These are phyloP conservation scores for Aspergillus cejpii DNA, from an alignment of 2,329 filamentous ascomycete genomes.

Conservation along the genomic window DNA sequence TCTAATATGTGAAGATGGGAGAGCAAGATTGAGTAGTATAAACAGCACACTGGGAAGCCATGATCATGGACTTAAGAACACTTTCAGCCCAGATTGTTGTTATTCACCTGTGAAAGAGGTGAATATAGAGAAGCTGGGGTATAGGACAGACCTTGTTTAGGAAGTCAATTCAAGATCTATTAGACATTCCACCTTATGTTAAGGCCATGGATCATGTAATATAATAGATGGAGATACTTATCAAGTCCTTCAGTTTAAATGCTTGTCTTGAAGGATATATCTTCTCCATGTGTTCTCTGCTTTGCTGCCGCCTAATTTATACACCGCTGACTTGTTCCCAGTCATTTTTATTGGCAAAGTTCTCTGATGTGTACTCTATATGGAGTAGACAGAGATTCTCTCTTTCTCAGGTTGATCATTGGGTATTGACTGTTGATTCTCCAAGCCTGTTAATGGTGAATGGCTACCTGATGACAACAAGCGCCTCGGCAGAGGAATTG, in stretches of 20 bases:
- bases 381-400: too few relatives aligned
- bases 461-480: conserved; percentile 15
- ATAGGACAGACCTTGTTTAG: not conserved
- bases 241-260: too few relatives aligned
- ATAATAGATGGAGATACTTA: too few relatives aligned
- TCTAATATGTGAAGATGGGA: not conserved
- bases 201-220: too few relatives aligned
- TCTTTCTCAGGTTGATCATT: too few relatives aligned
- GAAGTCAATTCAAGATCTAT: too few relatives aligned
- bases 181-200: too few relatives aligned
- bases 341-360: too few relatives aligned
- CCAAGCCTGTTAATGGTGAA: conserved; percentile 7
- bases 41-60: not conserved
- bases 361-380: too few relatives aligned
- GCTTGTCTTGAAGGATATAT: too few relatives aligned
- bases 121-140: not conserved
- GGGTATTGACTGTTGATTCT: conserved; percentile 4
- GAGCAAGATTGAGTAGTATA: not conserved
- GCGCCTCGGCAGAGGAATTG: conserved; percentile 11
- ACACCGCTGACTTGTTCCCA: not conserved
- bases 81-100: not conserved
- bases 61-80: not conserved
- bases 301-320: too few relatives aligned
- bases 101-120: not conserved
- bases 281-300: too few relatives aligned